These are phyloP conservation scores for Aspergillus nidulans DNA, from an alignment of 495 filamentous ascomycete genomes.

Conservation along the genomic window DNA sequence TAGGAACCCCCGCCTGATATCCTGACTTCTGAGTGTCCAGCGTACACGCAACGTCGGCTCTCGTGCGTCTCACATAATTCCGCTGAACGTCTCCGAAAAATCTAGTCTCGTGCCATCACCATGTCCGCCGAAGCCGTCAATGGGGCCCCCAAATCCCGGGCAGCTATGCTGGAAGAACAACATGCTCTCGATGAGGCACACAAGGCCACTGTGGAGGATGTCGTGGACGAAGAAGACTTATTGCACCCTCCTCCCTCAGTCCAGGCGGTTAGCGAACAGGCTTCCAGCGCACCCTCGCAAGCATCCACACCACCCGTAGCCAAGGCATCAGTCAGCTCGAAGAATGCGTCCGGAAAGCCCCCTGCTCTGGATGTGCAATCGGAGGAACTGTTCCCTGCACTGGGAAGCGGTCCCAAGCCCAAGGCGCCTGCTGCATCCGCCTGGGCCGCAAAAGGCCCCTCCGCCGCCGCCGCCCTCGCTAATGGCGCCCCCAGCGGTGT, in stretches of 20 bases:
- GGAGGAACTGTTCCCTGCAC: slow-evolving; percentile 83
- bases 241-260: slow-evolving; percentile 51
- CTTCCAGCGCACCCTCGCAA: slow-evolving; percentile 18
- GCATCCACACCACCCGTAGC: slow-evolving; percentile 20
- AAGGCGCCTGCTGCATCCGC: slow-evolving; percentile 56
- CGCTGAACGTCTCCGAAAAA: not conserved
- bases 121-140: slow-evolving; percentile 49
- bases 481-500: slow-evolving; percentile 53
- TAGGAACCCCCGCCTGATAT: not conserved
- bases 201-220: slow-evolving; percentile 71
- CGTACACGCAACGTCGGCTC: not conserved
- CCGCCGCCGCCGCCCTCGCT: slow-evolving; percentile 52
- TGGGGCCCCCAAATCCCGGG: slow-evolving; percentile 46
- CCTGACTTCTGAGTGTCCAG: not conserved
- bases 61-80: not conserved
- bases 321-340: slow-evolving; percentile 24
- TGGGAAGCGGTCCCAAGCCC: slow-evolving; percentile 69
- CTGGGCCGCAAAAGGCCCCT: slow-evolving; percentile 62
- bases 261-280: slow-evolving; percentile 33
- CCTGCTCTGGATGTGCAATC: slow-evolving; percentile 70
- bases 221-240: slow-evolving; percentile 72
- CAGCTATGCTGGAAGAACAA: slow-evolving; percentile 73
- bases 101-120: slow-evolving; percentile 15
- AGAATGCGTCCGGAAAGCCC: slow-evolving; percentile 42
- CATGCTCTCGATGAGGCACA: slow-evolving; percentile 65